Percentiles rank a stretch among this genome's conserved stretches.
Conservation (phyloP, 306 rosid species). For the Citrullus mucosospermus region DNA sequence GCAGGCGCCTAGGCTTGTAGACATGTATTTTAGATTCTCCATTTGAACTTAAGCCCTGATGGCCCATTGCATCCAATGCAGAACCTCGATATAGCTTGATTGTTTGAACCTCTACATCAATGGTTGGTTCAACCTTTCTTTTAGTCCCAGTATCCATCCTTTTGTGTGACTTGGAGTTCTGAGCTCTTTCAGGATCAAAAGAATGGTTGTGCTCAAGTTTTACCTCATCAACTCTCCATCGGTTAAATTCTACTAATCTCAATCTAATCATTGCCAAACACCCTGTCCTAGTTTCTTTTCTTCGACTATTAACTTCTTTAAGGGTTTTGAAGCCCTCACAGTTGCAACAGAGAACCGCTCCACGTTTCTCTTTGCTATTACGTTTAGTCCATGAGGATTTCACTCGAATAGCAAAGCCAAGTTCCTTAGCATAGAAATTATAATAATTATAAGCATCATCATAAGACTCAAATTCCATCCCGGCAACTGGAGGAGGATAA, state of each 20-base stretch:
- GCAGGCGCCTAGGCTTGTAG: constrained; percentile 38
- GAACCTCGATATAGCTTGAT: constrained; percentile 77
- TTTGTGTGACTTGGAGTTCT: constrained; percentile 92
- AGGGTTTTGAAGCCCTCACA: constrained; percentile 82
- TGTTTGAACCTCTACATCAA: constrained; percentile 76
- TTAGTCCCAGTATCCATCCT: constrained; percentile 58
- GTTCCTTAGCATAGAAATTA: constrained; percentile 65
- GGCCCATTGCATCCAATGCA: constrained; percentile 33
- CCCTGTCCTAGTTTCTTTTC: constrained; percentile 93
- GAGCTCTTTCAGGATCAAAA: constrained; percentile 92
- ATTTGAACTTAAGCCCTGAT: constrained; percentile 44
- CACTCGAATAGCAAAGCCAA: constrained; percentile 89
- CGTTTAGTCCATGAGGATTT: constrained; percentile 95
- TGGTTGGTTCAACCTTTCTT: constrained; percentile 68
- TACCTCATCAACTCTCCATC: constrained; percentile 93
- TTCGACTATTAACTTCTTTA: constrained; percentile 73
- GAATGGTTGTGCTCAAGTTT: constrained; percentile 94
- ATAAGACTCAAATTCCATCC: constrained; percentile 80
- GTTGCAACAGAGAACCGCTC: constrained; percentile 94
- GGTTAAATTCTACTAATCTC: constrained; percentile 80
- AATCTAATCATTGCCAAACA: constrained; percentile 91
- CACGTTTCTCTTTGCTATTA: constrained; percentile 96
- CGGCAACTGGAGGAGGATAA: constrained; percentile 52
- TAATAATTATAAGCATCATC: constrained; percentile 94
- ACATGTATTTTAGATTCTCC: constrained; percentile 34